Conservation (phyloP, 164 flowering plant genomes). For the Vitis riparia region DNA sequence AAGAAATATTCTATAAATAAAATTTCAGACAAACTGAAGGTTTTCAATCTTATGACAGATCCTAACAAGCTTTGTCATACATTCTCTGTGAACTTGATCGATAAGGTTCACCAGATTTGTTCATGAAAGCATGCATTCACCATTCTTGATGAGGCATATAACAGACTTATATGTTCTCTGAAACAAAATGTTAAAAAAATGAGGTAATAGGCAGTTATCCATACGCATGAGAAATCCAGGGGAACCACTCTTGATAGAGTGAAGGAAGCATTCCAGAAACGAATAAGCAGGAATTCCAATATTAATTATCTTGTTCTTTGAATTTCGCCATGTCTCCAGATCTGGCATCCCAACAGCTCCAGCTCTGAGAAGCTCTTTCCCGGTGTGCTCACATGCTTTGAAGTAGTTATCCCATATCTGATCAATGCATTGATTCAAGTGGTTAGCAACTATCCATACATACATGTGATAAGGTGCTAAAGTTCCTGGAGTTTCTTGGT, state of each 20-base stretch:
- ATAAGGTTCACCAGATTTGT: background rate
- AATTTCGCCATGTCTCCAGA: conserved; percentile 31
- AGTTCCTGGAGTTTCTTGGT: too few species aligned
- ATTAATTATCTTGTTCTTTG: conserved; percentile 37
- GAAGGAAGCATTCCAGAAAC: conserved; percentile 38
- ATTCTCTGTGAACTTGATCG: background rate
- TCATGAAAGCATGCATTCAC: background rate
- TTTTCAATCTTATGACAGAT: too few species aligned
- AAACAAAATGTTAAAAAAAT: background rate
- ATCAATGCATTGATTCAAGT: background rate
- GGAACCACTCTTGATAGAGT: conserved; percentile 37
- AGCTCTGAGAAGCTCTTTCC: conserved; percentile 27
- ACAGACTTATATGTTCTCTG: background rate
- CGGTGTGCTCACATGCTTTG: conserved; percentile 24
- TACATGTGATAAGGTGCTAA: too few species aligned
- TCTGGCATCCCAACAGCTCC: conserved; percentile 28
- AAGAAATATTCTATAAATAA: too few species aligned
- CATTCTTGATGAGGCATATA: background rate
- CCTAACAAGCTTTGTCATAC: too few species aligned
- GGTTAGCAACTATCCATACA: too few species aligned
- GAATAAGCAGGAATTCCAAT: conserved; percentile 42
- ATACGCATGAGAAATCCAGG: conserved; percentile 43
- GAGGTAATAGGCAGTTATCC: conserved; percentile 6
- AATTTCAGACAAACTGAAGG: too few species aligned
- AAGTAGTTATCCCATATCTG: conserved; percentile 36